Percentiles rank a stretch among this genome's conserved stretches.
Conservation (phyloP, 768 basidiomycete species). For the Phlebiopsis gigantea region DNA sequence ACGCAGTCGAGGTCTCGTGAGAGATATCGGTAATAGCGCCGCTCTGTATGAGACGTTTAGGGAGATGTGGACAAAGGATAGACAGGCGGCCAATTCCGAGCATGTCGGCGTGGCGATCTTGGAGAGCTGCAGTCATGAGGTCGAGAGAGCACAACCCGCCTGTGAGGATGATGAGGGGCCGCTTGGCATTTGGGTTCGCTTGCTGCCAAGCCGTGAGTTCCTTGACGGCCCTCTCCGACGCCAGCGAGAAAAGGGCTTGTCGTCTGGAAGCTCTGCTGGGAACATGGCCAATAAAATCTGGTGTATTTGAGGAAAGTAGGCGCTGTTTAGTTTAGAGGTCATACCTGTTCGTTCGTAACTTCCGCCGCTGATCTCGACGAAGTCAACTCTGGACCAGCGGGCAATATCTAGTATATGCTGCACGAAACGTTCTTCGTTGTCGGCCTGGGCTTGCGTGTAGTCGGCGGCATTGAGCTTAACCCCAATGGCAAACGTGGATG, state of each 20-base stretch:
- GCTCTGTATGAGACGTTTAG: constrained; percentile 5
- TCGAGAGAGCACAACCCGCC: constrained; percentile 68
- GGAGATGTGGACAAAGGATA: constrained; percentile 48
- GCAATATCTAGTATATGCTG: constrained; percentile 58
- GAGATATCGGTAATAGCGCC: neutral
- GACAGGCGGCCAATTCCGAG: constrained; percentile 73
- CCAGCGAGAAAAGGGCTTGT: constrained; percentile 69
- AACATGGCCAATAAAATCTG: constrained; percentile 23
- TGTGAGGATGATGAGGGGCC: constrained; percentile 61
- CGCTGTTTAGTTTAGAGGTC: constrained; percentile 9
- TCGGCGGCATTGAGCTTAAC: constrained; percentile 81
- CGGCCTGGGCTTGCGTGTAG: constrained; percentile 38
- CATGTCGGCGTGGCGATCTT: constrained; percentile 57
- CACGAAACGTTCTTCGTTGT: constrained; percentile 42
- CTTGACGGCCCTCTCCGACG: constrained; percentile 52
- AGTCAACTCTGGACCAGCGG: constrained; percentile 64
- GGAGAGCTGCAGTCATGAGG: constrained; percentile 49
- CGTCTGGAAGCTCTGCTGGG: constrained; percentile 35
- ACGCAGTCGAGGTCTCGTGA: neutral
- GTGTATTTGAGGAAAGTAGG: neutral
- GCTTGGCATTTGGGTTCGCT: constrained; percentile 7
- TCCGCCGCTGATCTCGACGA: constrained; percentile 86
- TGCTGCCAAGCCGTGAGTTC: constrained; percentile 29
- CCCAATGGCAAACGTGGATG: constrained; percentile 61
- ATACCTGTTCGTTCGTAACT: constrained; percentile 76